These are phyloP conservation scores for Xylariaceae sp. DNA, from an alignment of 2,329 filamentous ascomycete species.

Conservation along the genomic window DNA sequence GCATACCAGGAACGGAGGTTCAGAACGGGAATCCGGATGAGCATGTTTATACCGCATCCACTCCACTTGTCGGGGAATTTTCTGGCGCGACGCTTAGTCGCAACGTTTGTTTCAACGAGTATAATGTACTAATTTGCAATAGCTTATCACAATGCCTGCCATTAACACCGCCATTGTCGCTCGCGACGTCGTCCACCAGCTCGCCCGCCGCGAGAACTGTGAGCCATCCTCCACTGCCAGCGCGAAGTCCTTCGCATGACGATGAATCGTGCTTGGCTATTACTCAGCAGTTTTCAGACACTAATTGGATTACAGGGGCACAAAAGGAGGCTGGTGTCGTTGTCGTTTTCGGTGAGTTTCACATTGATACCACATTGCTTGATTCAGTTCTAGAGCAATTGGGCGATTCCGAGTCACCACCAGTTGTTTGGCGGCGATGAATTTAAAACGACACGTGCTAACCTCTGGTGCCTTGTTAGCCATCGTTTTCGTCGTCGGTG, in stretches of 20 bases:
- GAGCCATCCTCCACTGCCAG: constrained; percentile 5
- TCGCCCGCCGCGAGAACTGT: constrained; percentile 32
- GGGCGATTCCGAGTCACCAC: neutral
- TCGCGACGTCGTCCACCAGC: constrained; percentile 30
- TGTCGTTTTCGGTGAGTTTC: constrained; percentile 29
- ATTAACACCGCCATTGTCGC: constrained; percentile 32
- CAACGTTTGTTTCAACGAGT: constrained; percentile 9
- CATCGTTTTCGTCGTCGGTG: constrained; percentile 32
- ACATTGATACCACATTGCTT: neutral
- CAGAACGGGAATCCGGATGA: neutral
- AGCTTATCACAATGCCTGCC: constrained; percentile 31
- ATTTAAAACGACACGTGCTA: neutral
- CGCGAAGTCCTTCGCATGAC: neutral
- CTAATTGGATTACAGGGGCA: constrained; percentile 24
- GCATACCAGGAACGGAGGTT: neutral
- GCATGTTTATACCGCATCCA: neutral
- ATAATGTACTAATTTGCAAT: constrained; percentile 9
- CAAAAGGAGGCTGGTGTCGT: constrained; percentile 32
- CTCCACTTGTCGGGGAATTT: neutral
- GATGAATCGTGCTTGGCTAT: neutral
- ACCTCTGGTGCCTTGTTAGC: constrained; percentile 14
- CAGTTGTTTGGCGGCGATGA: neutral
- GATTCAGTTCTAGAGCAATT: neutral
- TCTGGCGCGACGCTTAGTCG: neutral
- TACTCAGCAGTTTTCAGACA: neutral